Conservation (phyloP, 139 green algal genomes). For the Tetradesmus obliquus region DNA sequence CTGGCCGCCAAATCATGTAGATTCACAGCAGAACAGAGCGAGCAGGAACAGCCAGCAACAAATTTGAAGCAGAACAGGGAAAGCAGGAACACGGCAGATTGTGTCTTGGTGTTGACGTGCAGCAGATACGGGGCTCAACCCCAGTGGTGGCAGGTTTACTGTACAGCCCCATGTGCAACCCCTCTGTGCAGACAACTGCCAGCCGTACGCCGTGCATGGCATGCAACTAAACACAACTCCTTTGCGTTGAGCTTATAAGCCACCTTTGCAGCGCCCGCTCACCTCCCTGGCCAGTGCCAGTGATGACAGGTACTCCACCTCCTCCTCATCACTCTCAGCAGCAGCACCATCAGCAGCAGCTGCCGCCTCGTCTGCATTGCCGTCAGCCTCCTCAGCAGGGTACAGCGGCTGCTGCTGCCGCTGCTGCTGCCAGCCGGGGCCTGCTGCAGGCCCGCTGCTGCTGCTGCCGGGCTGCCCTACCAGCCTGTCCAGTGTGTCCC, state of each 20-base stretch:
- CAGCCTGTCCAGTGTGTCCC: constrained; percentile 16
- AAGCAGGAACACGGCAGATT: no score
- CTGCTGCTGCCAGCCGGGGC: background rate
- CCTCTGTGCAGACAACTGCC: no score
- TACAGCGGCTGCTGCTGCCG: constrained; percentile 11
- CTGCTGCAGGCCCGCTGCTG: background rate
- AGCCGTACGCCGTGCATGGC: no score
- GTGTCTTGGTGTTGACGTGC: no score
- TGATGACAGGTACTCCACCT: constrained; percentile 7
- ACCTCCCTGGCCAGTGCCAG: constrained; percentile 31
- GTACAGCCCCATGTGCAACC: no score
- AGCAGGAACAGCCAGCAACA: no score
- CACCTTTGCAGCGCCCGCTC: background rate
- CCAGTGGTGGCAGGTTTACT: no score
- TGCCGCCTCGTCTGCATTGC: background rate
- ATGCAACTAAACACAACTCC: no score
- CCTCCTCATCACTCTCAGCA: background rate
- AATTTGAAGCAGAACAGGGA: no score
- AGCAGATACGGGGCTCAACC: no score
- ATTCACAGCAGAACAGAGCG: background rate
- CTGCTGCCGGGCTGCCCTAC: background rate
- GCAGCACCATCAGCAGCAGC: background rate
- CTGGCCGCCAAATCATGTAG: background rate
- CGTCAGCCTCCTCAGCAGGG: background rate
- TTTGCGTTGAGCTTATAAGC: no score